Evolutionary conservation across 352 stramenopile species (phyloP), one percentile per base, ranked within the genome.

Genomic region (Pilasporangium apinafurcum): DNA sequence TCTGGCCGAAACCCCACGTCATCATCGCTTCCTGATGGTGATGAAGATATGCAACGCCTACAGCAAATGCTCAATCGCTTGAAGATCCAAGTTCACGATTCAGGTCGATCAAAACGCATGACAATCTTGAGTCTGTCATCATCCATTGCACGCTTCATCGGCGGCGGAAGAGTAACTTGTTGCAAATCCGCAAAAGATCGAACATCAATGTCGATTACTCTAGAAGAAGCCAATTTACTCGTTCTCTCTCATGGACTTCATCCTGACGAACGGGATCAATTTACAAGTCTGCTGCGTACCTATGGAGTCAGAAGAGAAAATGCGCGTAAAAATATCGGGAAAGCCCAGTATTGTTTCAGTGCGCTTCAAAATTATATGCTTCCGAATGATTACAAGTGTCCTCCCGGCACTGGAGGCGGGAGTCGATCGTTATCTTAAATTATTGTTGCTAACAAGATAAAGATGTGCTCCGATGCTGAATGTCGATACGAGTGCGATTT

Each of bases 101-200:
- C 73, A 4, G 73, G 77, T 1, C 55, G 75, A 8, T 74, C 69
- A 5, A 89, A 92, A 46, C 71, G 79, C 37, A 92, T 92, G 81
- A 63, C 68, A 7, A 92, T 92, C 46, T 38, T 92, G 26, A 84
- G 62, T 44, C 51, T 87, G 17, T 91, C 81, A 21, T 92, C 81
- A 28, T 66, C 61, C 22, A 72, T 92, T 25, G 68, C 76, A 10
- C 65, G 82, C 16, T 64, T 55, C 0, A 59, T 99, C 17, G 86
- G 91, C 18, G 94, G 92, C 22, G 92, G 91, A 2, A 83, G 88
- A 31, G 77, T 96, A 26, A 95, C 95, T 1, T 98, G 97, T 72
- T 99, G 95, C 68, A 99, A 99, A 59, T 96, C 78, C 36, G 95
- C 94, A 9, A 99, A 99, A 54, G 95, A 99, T 64, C 83, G 96